These are phyloP conservation scores for Sextonia rubra DNA, from an alignment of 164 flowering plant genomes.

Conservation along the genomic window DNA sequence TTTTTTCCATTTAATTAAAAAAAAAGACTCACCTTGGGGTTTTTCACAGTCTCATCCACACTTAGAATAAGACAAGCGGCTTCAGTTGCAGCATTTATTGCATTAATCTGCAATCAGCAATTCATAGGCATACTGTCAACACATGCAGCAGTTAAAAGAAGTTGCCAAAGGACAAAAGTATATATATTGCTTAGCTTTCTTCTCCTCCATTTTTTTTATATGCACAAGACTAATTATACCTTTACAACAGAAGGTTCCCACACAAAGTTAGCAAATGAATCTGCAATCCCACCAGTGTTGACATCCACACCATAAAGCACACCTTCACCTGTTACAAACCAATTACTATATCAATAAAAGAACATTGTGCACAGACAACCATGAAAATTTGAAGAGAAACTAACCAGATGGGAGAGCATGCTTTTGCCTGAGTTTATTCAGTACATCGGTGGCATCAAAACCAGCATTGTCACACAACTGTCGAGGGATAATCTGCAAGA, in stretches of 20 bases:
- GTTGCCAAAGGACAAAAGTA: neutral
- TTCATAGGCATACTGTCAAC: neutral
- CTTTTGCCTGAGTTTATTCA: constrained; percentile 94
- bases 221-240: constrained; percentile 32
- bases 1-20: neutral
- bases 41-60: constrained; percentile 95
- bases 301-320: constrained; percentile 91
- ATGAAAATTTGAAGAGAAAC: constrained; percentile 3
- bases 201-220: too few relatives aligned
- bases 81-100: constrained; percentile 96
- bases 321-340: constrained; percentile 68
- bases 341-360: neutral
- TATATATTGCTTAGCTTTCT: too few relatives aligned
- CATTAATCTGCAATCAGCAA: constrained; percentile 64
- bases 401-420: constrained; percentile 94
- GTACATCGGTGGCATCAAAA: constrained; percentile 98
- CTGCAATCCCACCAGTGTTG: constrained; percentile 92
- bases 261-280: constrained; percentile 92
- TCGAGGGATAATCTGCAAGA: constrained; percentile 78
- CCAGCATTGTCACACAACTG: constrained; percentile 99
- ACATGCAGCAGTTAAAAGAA: neutral
- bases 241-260: constrained; percentile 99
- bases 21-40: constrained; percentile 70
- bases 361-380: neutral
- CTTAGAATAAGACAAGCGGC: constrained; percentile 95